Evolutionary conservation across 176 grass and related monocot species (phyloP), one percentile per base, ranked within the genome.

Genomic region (Pontederia paniculata): DNA sequence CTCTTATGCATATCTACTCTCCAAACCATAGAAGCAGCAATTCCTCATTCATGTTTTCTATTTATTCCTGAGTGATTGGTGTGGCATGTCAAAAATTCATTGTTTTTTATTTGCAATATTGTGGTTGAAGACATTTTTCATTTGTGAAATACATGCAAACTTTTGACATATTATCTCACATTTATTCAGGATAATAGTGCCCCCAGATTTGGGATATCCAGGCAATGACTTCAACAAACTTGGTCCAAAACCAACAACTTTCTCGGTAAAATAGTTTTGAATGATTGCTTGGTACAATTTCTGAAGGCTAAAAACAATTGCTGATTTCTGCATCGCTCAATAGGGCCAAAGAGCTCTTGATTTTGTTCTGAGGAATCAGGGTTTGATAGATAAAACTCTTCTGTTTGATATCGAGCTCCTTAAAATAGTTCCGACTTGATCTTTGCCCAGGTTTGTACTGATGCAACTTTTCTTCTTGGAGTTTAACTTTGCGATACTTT

Each of bases 341-440:
- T 69, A 96, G 82, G 91, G 91, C 66, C 86, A 97, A 77, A 84
- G 91, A 66, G 91, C 91, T 76, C 72, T 97, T 48, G 79, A 82
- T 84, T 97, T 97, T 66, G 91, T 97, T 63, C 53, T 97, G 58
- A 67, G 77, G 70, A 97, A 97, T 78, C 91, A 90, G 70, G 91
- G 91, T 2, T 69, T 97, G 45, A 97, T 97, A 66, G 86, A 97
- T 57, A 96, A 89, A 84, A 96, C 91, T 52, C 81, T 96, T 10
- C 58, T 96, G 44, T 96, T 96, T 61, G 91, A 96, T 79, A 96
- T 96, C 52, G 91, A 96, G 52, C 91, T 96, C 75, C 77, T 96
- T 62, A 89, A 76, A 51, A 77, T 96, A 52, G 47, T 89, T 58
- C 74, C 82, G 9, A 87, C 21, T 76, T 52, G 47, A 60, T 44